Evolutionary conservation across 2,329 filamentous ascomycete genomes (phyloP), one percentile per base, ranked within the genome.

Genomic region (Xylariaceae sp.): DNA sequence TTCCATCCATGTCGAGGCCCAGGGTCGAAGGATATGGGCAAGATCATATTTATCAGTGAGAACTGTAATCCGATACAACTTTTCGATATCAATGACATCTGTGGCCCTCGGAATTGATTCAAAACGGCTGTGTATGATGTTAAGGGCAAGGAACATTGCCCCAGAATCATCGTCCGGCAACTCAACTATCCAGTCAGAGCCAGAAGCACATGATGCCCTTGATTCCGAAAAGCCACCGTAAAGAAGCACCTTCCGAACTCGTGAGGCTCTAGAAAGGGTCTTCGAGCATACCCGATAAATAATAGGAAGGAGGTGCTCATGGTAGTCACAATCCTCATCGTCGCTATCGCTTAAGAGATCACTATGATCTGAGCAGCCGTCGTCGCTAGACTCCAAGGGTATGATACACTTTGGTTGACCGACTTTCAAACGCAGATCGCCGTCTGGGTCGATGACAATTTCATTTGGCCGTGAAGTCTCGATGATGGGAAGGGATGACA

Each of bases 111-210:
- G 57, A 1, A 64, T 40, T 10, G 49, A 43, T 3, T 61, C 53
- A 25, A 62, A 58, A 7, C 49, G 54, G 12, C 55, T 48, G 23
- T 66, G 63, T 12, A 64, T 56, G 10, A 66, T 64, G 40, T 59
- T 57, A 11, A 66, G 43, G n/a, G 65, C 25, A 16, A 56, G 53
- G 6, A 52, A 37, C 53, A 64, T 56, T 0, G 61, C 53, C 27
- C 48, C 50, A 4, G 63, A 54, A 6, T 61, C 46, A 38, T 65
- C 64, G n/a, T 64, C 62, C 8, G 62, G 63, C 17, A 66, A 50
- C 6, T 47, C 39, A 5, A 61, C 47, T 6, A 36, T 33, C 60
- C 58, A 62, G 8, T 60, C 50, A 1, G 43, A 35, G 5, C 37
- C 40, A 16, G 19, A 33, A 6, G 22, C 42, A n/a, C 39, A 45